These are phyloP conservation scores for Cryptosporidium parvum DNA, from an alignment of 169 alveolate genomes.

Conservation along the genomic window DNA sequence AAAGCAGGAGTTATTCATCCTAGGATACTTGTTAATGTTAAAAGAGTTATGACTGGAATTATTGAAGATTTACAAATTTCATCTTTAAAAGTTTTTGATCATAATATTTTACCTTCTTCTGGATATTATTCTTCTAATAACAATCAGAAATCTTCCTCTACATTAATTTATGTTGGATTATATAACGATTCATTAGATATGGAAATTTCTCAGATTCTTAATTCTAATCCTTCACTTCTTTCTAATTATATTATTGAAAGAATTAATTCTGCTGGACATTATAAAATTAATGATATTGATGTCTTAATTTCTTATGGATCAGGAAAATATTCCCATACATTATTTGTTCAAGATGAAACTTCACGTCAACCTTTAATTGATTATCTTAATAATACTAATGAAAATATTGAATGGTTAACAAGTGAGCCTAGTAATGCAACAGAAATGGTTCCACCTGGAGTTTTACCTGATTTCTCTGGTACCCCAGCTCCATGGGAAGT, in stretches of 20 bases:
- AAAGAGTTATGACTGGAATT: slow-evolving; percentile 59
- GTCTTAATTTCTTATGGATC: slow-evolving; percentile 34
- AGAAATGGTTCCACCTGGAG: slow-evolving; percentile 63
- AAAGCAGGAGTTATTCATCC: slow-evolving; percentile 32
- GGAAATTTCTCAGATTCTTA: slow-evolving; percentile 45
- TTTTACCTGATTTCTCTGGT: slow-evolving; percentile 67
- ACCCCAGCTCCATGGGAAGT: slow-evolving; percentile 76
- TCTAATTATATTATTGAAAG: slow-evolving; percentile 36
- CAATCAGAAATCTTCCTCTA: too few relatives aligned
- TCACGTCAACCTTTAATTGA: slow-evolving; percentile 72
- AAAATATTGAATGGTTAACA: slow-evolving; percentile 68
- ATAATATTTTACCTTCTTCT: slow-evolving; percentile 11
- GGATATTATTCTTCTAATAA: slow-evolving; percentile 5
- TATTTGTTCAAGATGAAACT: slow-evolving; percentile 64
- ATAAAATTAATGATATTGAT: slow-evolving; percentile 57
- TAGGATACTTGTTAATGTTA: slow-evolving; percentile 23
- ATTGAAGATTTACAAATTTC: slow-evolving; percentile 34
- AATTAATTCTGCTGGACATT: slow-evolving; percentile 26
- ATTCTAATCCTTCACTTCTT: slow-evolving; percentile 31
- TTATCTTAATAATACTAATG: slow-evolving; percentile 65
- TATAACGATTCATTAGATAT: slow-evolving; percentile 57
- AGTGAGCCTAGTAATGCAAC: slow-evolving; percentile 70
- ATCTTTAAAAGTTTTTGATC: neutral
- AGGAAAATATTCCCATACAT: slow-evolving; percentile 28
- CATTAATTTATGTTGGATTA: slow-evolving; percentile 65